Evolutionary conservation across 345 rosid species (phyloP).

Genomic region (Hibiscus trionum): DNA sequence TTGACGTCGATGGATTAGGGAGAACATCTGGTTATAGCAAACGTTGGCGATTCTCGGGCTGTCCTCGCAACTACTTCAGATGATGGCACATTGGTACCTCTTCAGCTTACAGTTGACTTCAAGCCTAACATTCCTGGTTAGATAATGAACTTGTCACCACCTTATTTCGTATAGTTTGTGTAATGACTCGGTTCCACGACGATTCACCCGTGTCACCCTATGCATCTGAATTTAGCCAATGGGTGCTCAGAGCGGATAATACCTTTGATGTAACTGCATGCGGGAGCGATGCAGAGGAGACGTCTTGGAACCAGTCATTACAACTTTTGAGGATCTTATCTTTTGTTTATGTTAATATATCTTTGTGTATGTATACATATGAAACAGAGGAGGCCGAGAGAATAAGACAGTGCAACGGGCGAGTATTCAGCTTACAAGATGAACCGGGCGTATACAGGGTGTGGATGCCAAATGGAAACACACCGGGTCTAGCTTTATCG

Average conservation of each 20-base stretch:
- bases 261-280: too few species aligned
- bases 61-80: slow-evolving; percentile 34
- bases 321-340: not conserved
- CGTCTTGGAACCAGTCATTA: not conserved
- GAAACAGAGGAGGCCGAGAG: slow-evolving; percentile 77
- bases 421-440: slow-evolving; percentile 55
- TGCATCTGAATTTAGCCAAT: not conserved
- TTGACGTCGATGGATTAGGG: slow-evolving; percentile 27
- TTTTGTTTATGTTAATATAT: slow-evolving; percentile 9
- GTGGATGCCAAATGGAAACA: slow-evolving; percentile 55
- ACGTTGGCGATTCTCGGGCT: slow-evolving; percentile 81
- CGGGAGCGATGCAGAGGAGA: not conserved
- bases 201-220: not conserved
- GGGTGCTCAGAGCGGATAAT: too few species aligned
- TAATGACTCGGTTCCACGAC: not conserved
- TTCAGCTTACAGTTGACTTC: slow-evolving; percentile 75
- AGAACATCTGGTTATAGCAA: slow-evolving; percentile 59
- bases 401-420: slow-evolving; percentile 53
- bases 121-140: slow-evolving; percentile 76
- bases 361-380: slow-evolving; percentile 6
- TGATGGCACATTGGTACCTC: slow-evolving; percentile 38
- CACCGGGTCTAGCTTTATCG: slow-evolving; percentile 71
- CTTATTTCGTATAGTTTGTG: not conserved
- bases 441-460: slow-evolving; percentile 79
- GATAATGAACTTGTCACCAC: not conserved